Percentiles rank a stretch among this genome's conserved stretches.
phyloP scores from a whole-genome alignment of 306 rosid species.

The Cicer cuneatum region DNA sequence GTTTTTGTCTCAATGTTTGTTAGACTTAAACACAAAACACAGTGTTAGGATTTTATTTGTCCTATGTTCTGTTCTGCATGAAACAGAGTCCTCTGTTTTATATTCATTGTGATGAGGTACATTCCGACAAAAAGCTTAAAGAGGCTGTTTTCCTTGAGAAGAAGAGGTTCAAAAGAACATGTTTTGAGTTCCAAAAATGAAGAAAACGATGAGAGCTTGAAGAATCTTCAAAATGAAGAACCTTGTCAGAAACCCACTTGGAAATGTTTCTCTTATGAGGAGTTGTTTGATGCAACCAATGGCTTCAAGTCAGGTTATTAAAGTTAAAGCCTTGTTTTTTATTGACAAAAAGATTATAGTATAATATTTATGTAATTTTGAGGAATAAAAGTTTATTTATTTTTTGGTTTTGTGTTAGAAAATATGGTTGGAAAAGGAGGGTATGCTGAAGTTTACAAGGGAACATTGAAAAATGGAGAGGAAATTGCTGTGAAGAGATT shows the following conservation, averaged over 20 bases:
- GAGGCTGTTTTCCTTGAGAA: conserved; percentile 77
- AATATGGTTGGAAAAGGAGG: conserved; percentile 95
- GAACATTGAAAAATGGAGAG: conserved; percentile 61
- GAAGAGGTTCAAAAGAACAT: conserved; percentile 57
- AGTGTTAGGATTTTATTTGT: background rate
- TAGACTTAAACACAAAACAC: conserved; percentile 24
- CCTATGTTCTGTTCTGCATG: conserved; percentile 27
- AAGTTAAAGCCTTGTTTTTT: background rate
- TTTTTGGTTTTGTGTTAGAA: conserved; percentile 50
- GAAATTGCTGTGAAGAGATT: conserved; percentile 91
- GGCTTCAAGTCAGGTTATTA: conserved; percentile 78
- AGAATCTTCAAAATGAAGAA: conserved; percentile 42
- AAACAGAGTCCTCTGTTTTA: conserved; percentile 54
- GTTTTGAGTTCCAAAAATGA: conserved; percentile 37
- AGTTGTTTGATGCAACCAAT: conserved; percentile 75
- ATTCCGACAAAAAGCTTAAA: conserved; percentile 68
- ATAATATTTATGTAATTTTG: background rate
- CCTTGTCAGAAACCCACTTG: conserved; percentile 69
- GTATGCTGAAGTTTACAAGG: conserved; percentile 88
- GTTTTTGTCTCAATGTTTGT: conserved; percentile 35
- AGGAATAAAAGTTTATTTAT: conserved; percentile 8
- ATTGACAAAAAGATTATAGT: background rate
- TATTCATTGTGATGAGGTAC: conserved; percentile 63
- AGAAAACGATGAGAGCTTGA: conserved; percentile 40
- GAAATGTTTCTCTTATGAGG: conserved; percentile 88